Percentiles rank a stretch among this genome's conserved stretches.
These are phyloP conservation scores for Microthlaspi erraticum DNA, from an alignment of 345 rosid species.

Conservation along the genomic window DNA sequence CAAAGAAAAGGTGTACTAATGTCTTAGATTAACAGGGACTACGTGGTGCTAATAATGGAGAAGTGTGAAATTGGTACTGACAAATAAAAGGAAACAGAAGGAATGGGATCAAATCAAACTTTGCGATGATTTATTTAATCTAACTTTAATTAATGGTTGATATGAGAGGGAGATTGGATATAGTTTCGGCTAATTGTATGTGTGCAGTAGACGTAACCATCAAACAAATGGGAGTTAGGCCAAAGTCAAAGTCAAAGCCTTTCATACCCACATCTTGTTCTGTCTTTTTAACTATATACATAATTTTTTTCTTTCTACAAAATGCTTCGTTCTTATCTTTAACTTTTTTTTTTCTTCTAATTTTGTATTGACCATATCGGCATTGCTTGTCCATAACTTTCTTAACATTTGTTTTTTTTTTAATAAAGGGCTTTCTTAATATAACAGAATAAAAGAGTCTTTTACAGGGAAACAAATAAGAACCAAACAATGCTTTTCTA, in stretches of 20 bases:
- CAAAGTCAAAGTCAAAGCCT: conserved; percentile 40
- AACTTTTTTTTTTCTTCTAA: background rate
- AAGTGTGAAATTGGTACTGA: conserved; percentile 19
- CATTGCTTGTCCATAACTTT: too few relatives aligned
- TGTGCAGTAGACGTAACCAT: conserved; percentile 30
- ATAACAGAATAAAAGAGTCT: too few relatives aligned
- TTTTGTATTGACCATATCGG: background rate
- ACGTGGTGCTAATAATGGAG: conserved; percentile 40
- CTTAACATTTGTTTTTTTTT: too few relatives aligned
- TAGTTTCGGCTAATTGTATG: conserved; percentile 26
- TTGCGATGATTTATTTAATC: background rate
- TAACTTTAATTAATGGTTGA: background rate
- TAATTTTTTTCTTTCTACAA: background rate
- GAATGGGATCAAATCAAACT: conserved; percentile 35
- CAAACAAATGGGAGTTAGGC: conserved; percentile 41
- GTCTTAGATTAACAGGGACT: conserved; percentile 6
- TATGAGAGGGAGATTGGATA: conserved; percentile 36
- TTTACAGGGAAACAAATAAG: too few relatives aligned
- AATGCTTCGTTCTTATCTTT: conserved; percentile 38
- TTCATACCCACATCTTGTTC: conserved; percentile 18
- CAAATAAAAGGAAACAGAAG: conserved; percentile 3
- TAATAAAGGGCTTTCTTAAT: too few relatives aligned
- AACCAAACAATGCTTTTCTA: too few relatives aligned
- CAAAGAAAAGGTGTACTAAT: conserved; percentile 30
- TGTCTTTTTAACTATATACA: too few relatives aligned